Percentiles rank a stretch among this genome's conserved stretches.
Evolutionary conservation across 164 flowering plant species (phyloP).

Genomic region (Aristolochia fimbriata): DNA sequence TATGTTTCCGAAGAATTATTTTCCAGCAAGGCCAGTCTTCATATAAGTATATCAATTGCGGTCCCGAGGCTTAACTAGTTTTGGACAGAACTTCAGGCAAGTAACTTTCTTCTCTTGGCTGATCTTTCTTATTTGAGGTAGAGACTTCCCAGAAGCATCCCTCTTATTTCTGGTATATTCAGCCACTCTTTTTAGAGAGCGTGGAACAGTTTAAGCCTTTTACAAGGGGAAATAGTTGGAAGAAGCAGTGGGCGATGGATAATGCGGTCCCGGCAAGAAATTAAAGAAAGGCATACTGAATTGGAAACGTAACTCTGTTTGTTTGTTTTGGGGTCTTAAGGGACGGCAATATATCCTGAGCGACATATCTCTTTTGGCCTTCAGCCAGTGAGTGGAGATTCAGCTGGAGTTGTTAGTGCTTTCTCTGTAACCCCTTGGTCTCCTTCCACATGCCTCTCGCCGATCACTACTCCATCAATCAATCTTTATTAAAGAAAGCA

Average conservation of each 20-base stretch:
- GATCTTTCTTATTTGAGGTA: not conserved
- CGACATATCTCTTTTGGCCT: slow-evolving; percentile 61
- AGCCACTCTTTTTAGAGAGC: not conserved
- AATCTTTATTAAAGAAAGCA: not conserved
- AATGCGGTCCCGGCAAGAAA: not conserved
- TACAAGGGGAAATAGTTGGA: not conserved
- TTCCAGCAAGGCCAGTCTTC: slow-evolving; percentile 55
- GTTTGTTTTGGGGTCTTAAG: slow-evolving; percentile 13
- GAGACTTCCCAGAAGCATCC: not conserved
- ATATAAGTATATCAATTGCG: slow-evolving; percentile 59
- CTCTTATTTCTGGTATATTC: not conserved
- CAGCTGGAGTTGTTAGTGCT: slow-evolving; percentile 74
- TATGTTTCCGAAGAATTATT: slow-evolving; percentile 46
- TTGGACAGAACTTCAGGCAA: slow-evolving; percentile 56
- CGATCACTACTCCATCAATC: not conserved
- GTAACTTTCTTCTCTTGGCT: not conserved
- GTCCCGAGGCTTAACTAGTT: slow-evolving; percentile 35
- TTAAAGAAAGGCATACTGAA: too few relatives aligned
- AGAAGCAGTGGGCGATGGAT: not conserved
- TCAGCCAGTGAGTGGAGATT: slow-evolving; percentile 70
- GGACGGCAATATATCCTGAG: slow-evolving; percentile 76
- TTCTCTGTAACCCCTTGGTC: slow-evolving; percentile 36
- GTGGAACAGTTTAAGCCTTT: not conserved
- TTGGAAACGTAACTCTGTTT: too few relatives aligned
- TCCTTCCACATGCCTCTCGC: not conserved